Base-by-base conservation (phyloP, 2,329 filamentous ascomycete species). In the Cladosporium sp. region DNA sequence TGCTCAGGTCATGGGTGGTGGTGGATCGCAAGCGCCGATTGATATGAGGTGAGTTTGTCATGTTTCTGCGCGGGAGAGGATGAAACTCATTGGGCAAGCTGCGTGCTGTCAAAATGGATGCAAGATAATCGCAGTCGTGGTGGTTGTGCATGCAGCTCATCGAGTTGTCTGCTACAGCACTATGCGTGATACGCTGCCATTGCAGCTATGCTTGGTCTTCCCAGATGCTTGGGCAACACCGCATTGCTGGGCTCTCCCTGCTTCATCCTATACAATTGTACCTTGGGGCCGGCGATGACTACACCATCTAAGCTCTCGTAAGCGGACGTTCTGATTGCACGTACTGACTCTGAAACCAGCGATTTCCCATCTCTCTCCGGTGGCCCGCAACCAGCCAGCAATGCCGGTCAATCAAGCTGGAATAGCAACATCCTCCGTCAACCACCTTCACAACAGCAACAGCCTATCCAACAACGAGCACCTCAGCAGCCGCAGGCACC, bases 291-390 rank as follows among this genome's bases (percentile, higher is more conserved):
- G 10, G 13, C 20, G 5, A 45, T 28, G 42, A 25, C 42, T n/a
- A 2, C 42, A 45, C 10, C 45, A 35, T 25, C 8, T 5, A 28
- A 34, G 17, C 28, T 17, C 2, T 45, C 24, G 34, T 35, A 10
- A 4, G 17, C 17, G 25, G 28, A 48, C 17, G 9, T 35, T 7
- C 25, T 39, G 7, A 51, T 9, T 9, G 24, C 13, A 35, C 17
- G 47, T 9, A 57, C 68, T 70, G 59, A 68, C 58, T 54, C 54
- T 50, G 64, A 60, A 47, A n/a, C 50, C 61, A 86, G 83, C 67
- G 83, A 86, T 67, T 86, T 86, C 58, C 83, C 83, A 47, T 83
- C 81, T 10, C 72, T 86, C 64, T 84, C 82, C 44, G 80, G 81
- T 57, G 77, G 78, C 17, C 77, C 82, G 32, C 81, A 83, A 67